Evolutionary conservation across 75 land plant species (phyloP).

Genomic region (Pinus tabuliformis): DNA sequence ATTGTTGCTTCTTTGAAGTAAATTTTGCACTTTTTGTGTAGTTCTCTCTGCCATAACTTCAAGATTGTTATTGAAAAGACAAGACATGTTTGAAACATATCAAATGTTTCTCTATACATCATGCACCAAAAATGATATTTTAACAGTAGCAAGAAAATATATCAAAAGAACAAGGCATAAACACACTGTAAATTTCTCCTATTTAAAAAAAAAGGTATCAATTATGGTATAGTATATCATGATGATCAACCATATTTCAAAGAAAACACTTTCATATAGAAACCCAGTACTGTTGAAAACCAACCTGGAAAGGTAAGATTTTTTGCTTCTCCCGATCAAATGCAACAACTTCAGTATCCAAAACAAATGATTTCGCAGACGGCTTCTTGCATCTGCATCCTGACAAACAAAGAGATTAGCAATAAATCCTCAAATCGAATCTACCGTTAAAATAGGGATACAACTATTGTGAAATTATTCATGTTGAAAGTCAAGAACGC

Average conservation of each 20-base stretch:
- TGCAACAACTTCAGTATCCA: conserved; percentile 97
- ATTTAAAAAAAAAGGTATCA: no score
- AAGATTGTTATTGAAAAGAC: no score
- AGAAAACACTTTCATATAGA: not conserved
- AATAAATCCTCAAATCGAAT: not conserved
- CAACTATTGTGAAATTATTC: not conserved
- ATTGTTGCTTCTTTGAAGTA: no score
- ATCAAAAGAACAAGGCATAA: not conserved
- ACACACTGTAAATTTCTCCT: no score
- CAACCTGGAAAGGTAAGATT: conserved; percentile 94
- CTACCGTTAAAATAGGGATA: not conserved
- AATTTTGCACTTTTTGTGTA: no score
- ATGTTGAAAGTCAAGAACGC: not conserved
- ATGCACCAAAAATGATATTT: no score
- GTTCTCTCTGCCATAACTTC: no score
- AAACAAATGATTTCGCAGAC: conserved; percentile 74
- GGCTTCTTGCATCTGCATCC: conserved; percentile 81
- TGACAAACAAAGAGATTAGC: conserved; percentile 2
- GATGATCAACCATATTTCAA: no score
- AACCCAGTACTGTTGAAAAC: not conserved
- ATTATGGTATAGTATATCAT: no score
- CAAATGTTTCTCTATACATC: no score
- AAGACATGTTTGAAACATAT: no score
- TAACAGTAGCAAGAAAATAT: not conserved
- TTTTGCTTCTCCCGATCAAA: conserved; percentile 74